Evolutionary conservation across 2,329 filamentous ascomycete genomes (phyloP).

Genomic region (Fusarium sarcochroum): DNA sequence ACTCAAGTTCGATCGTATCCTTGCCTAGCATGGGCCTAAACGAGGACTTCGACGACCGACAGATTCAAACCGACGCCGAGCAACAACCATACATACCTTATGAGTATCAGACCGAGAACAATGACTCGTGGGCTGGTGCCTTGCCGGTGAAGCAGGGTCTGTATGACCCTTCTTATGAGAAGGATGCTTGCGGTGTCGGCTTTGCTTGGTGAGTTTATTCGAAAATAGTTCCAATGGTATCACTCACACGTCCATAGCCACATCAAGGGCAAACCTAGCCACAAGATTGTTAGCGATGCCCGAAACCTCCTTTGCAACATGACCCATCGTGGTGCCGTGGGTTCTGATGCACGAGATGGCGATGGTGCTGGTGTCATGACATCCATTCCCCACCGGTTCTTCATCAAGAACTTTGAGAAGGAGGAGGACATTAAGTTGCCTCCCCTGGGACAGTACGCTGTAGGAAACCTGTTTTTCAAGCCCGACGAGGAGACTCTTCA

Average conservation of each 20-base stretch:
- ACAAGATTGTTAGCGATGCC: conserved; percentile 99
- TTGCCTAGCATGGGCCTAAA: conserved; percentile 79
- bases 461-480: conserved; percentile 99
- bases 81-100: conserved; percentile 76
- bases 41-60: conserved; percentile 78
- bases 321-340: conserved; percentile 98
- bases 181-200: conserved; percentile 99
- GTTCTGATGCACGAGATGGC: conserved; percentile 96
- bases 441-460: conserved; percentile 91
- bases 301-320: conserved; percentile 98
- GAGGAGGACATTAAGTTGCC: conserved; percentile 91
- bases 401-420: conserved; percentile 96
- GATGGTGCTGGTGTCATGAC: conserved; percentile 99
- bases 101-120: conserved; percentile 90
- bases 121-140: conserved; percentile 90
- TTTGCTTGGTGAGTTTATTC: conserved; percentile 86
- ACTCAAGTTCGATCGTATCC: conserved; percentile 50
- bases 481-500: conserved; percentile 91
- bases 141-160: conserved; percentile 98
- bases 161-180: conserved; percentile 95
- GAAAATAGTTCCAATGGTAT: neutral
- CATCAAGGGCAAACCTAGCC: conserved; percentile 96
- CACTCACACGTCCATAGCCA: conserved; percentile 70
- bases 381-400: conserved; percentile 98
- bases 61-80: conserved; percentile 72